These are phyloP conservation scores for Pyrenophora tritici-repentis DNA, from an alignment of 2,329 filamentous ascomycete species.

Conservation along the genomic window DNA sequence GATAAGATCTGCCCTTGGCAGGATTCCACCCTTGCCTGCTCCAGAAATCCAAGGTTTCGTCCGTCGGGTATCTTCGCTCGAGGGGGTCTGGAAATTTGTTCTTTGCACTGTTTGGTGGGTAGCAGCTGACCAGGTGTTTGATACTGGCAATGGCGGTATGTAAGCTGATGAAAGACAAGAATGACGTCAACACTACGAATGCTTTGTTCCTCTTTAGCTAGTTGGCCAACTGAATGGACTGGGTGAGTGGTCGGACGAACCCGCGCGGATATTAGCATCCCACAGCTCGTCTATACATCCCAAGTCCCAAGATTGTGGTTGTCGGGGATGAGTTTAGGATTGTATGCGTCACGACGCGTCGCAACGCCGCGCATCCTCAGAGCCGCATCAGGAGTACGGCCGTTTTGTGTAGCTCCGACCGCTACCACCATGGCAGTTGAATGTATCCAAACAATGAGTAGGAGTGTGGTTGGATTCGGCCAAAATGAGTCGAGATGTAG, in stretches of 20 bases:
- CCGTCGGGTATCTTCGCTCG: no score
- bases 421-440: neutral
- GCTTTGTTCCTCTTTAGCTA: neutral
- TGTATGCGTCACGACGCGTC: no score
- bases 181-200: neutral
- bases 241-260: conserved; percentile 4
- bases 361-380: neutral
- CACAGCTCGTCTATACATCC: no score
- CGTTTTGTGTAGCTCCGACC: neutral
- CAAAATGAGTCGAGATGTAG: conserved; percentile 1
- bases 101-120: no score
- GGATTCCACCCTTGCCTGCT: no score
- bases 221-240: neutral
- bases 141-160: neutral
- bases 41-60: no score
- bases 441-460: neutral
- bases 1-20: no score
- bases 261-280: neutral
- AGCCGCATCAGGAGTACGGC: neutral
- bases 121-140: no score
- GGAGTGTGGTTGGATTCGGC: neutral
- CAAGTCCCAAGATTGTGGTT: neutral
- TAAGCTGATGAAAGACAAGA: neutral
- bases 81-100: no score
- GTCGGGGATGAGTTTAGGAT: neutral